phyloP scores from a whole-genome alignment of 177 flowering plant genomes.

The Telopea speciosissima region DNA sequence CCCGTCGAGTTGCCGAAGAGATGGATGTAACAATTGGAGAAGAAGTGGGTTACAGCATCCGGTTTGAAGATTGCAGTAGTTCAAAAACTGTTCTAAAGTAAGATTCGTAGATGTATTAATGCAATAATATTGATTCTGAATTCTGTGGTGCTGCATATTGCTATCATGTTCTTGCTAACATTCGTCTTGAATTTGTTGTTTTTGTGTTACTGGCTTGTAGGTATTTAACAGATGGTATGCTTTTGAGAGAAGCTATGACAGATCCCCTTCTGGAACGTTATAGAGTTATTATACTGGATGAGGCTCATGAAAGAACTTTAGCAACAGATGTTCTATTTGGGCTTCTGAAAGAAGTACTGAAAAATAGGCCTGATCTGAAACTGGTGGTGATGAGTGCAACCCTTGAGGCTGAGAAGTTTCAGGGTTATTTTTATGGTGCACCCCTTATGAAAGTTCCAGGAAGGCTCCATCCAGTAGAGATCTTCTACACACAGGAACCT shows the following conservation, averaged over 20 bases:
- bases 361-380: constrained; percentile 69
- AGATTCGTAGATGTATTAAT: not conserved
- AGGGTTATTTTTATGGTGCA: constrained; percentile 64
- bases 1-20: constrained; percentile 81
- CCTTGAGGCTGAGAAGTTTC: constrained; percentile 91
- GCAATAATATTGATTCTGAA: not conserved
- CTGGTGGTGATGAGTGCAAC: constrained; percentile 93
- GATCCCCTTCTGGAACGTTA: constrained; percentile 81
- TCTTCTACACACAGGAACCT: constrained; percentile 80
- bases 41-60: constrained; percentile 83
- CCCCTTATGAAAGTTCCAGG: constrained; percentile 93
- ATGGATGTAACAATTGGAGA: constrained; percentile 82
- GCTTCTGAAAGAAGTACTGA: constrained; percentile 74
- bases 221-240: constrained; percentile 95
- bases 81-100: constrained; percentile 68
- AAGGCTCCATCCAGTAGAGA: constrained; percentile 82
- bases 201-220: constrained; percentile 19
- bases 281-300: constrained; percentile 79
- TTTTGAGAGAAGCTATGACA: constrained; percentile 85
- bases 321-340: constrained; percentile 92
- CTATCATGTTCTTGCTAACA: no score
- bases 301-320: constrained; percentile 88
- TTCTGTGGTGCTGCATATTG: no score
- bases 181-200: not conserved
- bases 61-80: constrained; percentile 79